Evolutionary conservation across 345 rosid species (phyloP), one percentile per base, ranked within the genome.

Genomic region (Gossypium longicalyx): DNA sequence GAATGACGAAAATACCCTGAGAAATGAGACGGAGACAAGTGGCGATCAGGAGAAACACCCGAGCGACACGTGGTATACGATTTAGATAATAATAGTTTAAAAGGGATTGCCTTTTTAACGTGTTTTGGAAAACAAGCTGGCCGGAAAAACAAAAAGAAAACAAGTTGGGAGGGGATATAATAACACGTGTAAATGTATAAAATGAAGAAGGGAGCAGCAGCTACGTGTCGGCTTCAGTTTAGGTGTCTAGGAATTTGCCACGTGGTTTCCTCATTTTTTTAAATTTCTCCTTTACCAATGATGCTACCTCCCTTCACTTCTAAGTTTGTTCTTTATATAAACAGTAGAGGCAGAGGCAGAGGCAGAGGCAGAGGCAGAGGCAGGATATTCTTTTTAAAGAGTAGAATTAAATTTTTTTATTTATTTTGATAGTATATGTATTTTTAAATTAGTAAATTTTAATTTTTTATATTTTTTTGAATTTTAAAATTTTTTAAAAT

Each of bases 31-130:
- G 23, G 20, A 51, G 83, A 86, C 90, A 93, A 81, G 96, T 90
- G 97, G 90, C 88, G 82, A 86, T 61, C 38, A 1, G 2, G 63
- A 59, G 63, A 57, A 11, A 16, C 63, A 23, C 8, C 16, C 13
- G 9, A 3, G 0, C 38, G 94, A 89, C 97, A 93, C 97, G 94
- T 89, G 90, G 87, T 76, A 66, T 23, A 72, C n/a, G 76, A 74
- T 77, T 48, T 70, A 73, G 82, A 75, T 45, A 81, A 77, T 45
- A 10, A 53, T 34, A 64, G 13, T 59, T 56, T 4, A 2, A 12
- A 59, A 69, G 58, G 61, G 68, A 47, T 73, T 67, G 63, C 4
- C 10, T 57, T 71, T 64, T 53, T 67, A 45, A 12, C 62, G 60
- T 56, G 27, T 20, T 56, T 56, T 56, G 25, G 4, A 19, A 56